Evolutionary conservation across 345 rosid genomes (phyloP).

Genomic region (Brassica juncea): DNA sequence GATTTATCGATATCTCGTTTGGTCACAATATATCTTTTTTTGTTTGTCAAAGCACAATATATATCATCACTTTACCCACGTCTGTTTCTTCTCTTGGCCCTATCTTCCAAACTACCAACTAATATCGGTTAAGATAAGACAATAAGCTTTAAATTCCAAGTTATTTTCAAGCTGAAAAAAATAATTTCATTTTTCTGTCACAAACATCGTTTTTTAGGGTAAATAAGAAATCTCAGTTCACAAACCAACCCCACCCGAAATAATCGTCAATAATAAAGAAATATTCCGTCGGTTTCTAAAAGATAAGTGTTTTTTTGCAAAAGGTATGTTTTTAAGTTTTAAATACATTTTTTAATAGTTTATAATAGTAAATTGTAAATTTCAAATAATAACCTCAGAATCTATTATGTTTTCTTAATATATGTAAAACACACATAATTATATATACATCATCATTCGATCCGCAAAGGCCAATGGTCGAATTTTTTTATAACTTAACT

Average conservation of each 20-base stretch:
- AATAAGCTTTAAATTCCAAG: background rate
- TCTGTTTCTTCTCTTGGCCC: background rate
- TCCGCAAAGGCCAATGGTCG: no score
- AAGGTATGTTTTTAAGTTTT: no score
- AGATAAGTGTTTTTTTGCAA: no score
- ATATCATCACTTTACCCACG: background rate
- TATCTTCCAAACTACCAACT: slow-evolving; percentile 16
- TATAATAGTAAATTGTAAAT: no score
- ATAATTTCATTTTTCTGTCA: background rate
- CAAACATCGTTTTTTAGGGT: background rate
- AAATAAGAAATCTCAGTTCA: background rate
- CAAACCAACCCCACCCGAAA: slow-evolving; percentile 5
- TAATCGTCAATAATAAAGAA: background rate
- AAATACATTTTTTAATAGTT: no score
- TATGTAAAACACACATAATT: no score
- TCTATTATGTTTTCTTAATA: no score
- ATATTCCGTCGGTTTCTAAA: background rate
- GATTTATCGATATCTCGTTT: background rate
- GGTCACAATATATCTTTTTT: background rate
- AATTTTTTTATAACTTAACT: background rate
- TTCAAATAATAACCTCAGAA: no score
- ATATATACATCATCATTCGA: no score
- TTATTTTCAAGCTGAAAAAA: background rate
- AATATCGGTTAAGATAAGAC: slow-evolving; percentile 3
- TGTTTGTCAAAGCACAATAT: background rate